Evolutionary conservation across 768 basidiomycete genomes (phyloP).

Genomic region (Naganishia kalamii): DNA sequence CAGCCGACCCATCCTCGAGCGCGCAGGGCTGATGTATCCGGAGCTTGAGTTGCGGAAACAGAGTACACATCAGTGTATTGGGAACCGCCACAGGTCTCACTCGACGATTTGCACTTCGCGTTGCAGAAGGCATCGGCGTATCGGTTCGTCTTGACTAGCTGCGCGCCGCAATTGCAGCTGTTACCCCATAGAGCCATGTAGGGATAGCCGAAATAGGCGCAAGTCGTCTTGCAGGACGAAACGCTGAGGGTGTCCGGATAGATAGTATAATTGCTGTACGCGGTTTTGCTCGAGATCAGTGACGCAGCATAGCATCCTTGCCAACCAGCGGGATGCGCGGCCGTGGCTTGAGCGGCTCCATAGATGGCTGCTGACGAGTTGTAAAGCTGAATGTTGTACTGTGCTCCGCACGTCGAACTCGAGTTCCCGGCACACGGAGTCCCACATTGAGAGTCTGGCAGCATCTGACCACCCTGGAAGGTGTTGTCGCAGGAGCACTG

Average conservation of each 20-base stretch:
- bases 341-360: neutral
- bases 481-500: constrained; percentile 12
- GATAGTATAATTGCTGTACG: neutral
- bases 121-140: constrained; percentile 21
- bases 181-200: neutral
- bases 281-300: neutral
- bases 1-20: constrained; percentile 26
- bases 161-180: constrained; percentile 11
- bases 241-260: constrained; percentile 14
- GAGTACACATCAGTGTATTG: constrained; percentile 24
- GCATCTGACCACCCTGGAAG: neutral
- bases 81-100: constrained; percentile 24
- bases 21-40: neutral
- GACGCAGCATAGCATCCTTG: constrained; percentile 25
- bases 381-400: neutral
- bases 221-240: constrained; percentile 25
- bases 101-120: constrained; percentile 16
- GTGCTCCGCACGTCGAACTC: neutral
- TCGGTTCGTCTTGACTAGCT: neutral
- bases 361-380: neutral
- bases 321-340: constrained; percentile 31
- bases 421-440: neutral
- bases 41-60: neutral
- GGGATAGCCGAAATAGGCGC: constrained; percentile 24
- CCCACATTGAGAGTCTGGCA: neutral